phyloP scores from a whole-genome alignment of 768 basidiomycete genomes.

The Sarcodon sp. region DNA sequence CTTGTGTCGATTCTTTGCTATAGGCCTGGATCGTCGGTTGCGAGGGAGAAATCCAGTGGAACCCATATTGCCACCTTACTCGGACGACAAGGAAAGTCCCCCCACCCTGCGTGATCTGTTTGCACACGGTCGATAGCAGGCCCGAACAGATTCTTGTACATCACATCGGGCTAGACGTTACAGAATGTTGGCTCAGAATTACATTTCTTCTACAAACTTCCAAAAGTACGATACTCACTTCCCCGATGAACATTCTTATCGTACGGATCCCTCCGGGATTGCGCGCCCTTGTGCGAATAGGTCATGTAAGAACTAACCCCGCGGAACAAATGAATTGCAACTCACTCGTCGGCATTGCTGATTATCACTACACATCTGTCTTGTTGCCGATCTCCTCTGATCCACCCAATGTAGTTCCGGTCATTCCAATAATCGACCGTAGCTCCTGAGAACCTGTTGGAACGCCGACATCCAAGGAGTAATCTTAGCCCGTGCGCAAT shows the following conservation, averaged over 20 bases:
- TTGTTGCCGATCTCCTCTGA: slow-evolving; percentile 47
- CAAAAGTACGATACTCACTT: slow-evolving; percentile 25
- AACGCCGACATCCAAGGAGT: slow-evolving; percentile 49
- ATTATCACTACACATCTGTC: slow-evolving; percentile 60
- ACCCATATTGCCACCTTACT: slow-evolving; percentile 53
- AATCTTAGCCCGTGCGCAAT: slow-evolving; percentile 36
- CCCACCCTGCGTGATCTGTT: slow-evolving; percentile 50
- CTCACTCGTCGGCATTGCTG: slow-evolving; percentile 32
- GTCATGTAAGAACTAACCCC: neutral
- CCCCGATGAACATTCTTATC: slow-evolving; percentile 57
- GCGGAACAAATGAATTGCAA: neutral
- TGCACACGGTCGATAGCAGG: slow-evolving; percentile 22
- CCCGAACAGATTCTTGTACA: too few species aligned
- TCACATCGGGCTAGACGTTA: too few species aligned
- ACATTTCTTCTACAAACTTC: slow-evolving; percentile 10
- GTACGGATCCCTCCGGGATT: slow-evolving; percentile 19
- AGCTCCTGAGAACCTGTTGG: slow-evolving; percentile 48
- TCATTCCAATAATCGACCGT: slow-evolving; percentile 46
- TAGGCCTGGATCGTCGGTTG: too few species aligned
- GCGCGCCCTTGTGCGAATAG: too few species aligned
- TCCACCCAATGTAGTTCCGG: slow-evolving; percentile 64
- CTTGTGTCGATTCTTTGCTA: too few species aligned
- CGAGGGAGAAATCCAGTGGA: neutral
- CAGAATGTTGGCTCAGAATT: too few species aligned
- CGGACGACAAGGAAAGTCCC: slow-evolving; percentile 44